Conservation (phyloP, 371 early-diverging fungal species). For the Mucor irregularis region DNA sequence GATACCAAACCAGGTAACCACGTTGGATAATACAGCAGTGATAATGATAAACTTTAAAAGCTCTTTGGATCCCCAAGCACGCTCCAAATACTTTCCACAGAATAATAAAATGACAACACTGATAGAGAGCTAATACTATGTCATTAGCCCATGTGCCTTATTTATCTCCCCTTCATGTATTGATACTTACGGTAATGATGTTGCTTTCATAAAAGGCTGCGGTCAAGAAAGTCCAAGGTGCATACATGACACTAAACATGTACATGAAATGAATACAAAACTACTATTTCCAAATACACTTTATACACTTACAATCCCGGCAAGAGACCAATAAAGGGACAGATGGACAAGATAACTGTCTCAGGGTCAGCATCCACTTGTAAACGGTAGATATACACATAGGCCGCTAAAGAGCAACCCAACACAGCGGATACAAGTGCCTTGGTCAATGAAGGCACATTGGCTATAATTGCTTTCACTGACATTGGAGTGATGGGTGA, state of each 20-base stretch:
- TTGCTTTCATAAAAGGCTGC: constrained; percentile 46
- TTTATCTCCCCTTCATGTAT: no score
- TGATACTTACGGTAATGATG: constrained; percentile 32
- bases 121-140: constrained; percentile 47
- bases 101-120: constrained; percentile 51
- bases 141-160: no score
- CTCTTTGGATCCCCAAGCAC: constrained; percentile 74
- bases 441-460: constrained; percentile 47
- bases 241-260: constrained; percentile 28
- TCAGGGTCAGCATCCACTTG: constrained; percentile 25
- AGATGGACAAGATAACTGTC: constrained; percentile 9
- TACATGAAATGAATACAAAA: neutral
- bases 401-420: constrained; percentile 26
- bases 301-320: constrained; percentile 44
- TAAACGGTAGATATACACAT: constrained; percentile 34
- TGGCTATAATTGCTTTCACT: constrained; percentile 21
- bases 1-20: constrained; percentile 58
- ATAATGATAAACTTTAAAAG: constrained; percentile 64
- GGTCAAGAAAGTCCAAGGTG: constrained; percentile 52
- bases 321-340: constrained; percentile 47
- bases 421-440: constrained; percentile 33
- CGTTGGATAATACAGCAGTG: constrained; percentile 54
- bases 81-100: constrained; percentile 76
- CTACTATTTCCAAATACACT: neutral
- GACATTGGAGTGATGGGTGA: neutral